Percentiles rank a stretch among this genome's conserved stretches.
phyloP scores from a whole-genome alignment of 305 asterid species.

The Fraxinus nigra region DNA sequence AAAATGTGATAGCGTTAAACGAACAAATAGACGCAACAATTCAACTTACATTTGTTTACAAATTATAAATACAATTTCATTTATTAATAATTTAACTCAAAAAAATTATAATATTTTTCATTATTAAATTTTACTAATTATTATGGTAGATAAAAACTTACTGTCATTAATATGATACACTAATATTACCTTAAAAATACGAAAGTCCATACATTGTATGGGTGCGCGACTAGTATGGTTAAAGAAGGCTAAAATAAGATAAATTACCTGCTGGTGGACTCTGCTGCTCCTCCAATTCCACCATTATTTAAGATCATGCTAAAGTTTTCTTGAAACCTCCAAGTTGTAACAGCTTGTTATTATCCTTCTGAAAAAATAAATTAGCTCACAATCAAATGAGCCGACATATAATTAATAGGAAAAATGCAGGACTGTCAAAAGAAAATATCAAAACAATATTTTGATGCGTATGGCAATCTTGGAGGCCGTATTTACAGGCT shows the following conservation, averaged over 20 bases:
- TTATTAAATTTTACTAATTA: too few species aligned
- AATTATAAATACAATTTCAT: too few species aligned
- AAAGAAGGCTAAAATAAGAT: slow-evolving; percentile 13
- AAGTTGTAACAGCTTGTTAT: not conserved
- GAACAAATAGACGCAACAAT: too few species aligned
- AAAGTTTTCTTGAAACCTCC: slow-evolving; percentile 15
- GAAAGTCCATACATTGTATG: too few species aligned
- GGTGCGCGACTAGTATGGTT: too few species aligned
- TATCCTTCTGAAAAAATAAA: not conserved
- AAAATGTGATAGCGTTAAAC: too few species aligned
- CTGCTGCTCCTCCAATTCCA: slow-evolving; percentile 54
- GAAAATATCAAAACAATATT: not conserved
- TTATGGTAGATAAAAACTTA: too few species aligned
- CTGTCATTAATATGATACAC: too few species aligned
- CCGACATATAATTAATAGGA: not conserved
- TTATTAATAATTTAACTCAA: too few species aligned
- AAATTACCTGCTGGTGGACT: slow-evolving; percentile 45
- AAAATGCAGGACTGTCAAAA: not conserved
- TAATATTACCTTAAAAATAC: too few species aligned
- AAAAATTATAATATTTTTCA: too few species aligned
- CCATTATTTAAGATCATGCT: slow-evolving; percentile 33
- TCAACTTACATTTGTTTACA: too few species aligned
- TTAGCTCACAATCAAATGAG: not conserved
- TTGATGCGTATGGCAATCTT: not conserved
- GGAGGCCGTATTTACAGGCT: not conserved